Percentiles rank a stretch among this genome's conserved stretches.
Conservation (phyloP, 2,329 filamentous ascomycete species). For the Colletotrichum chlorophyti region DNA sequence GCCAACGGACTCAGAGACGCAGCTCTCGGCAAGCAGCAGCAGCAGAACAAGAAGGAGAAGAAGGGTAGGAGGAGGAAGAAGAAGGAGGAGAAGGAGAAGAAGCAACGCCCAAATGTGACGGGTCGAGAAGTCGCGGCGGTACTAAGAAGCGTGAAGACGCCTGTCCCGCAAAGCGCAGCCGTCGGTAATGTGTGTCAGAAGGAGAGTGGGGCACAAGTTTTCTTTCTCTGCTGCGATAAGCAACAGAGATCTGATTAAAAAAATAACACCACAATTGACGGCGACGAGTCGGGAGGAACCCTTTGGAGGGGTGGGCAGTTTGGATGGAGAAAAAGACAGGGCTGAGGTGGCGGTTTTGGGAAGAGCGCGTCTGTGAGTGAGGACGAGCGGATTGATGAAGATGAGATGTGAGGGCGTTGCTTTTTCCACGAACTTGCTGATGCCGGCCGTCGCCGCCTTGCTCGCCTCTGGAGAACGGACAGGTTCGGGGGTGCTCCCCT, state of each 20-base stretch:
- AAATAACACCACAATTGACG: neutral
- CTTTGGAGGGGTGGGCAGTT: conserved; percentile 3
- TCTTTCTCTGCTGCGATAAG: conserved; percentile 25
- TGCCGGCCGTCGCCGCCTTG: conserved; percentile 1
- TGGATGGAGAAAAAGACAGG: conserved; percentile 25
- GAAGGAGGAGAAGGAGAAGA: too few relatives aligned
- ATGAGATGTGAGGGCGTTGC: conserved; percentile 29
- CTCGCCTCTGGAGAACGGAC: conserved; percentile 5
- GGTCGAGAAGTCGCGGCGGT: conserved; percentile 14
- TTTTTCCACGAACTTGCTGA: conserved; percentile 22
- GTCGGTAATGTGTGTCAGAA: neutral
- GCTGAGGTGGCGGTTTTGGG: conserved; percentile 26
- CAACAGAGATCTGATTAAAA: conserved; percentile 24
- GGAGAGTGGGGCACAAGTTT: conserved; percentile 1
- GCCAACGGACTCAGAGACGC: conserved; percentile 2
- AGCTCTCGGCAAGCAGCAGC: conserved; percentile 4
- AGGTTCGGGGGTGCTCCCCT: conserved; percentile 4
- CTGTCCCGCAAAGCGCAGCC: neutral
- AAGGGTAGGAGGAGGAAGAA: too few relatives aligned
- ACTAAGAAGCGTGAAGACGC: conserved; percentile 8
- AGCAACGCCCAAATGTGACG: conserved; percentile 26
- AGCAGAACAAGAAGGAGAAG: too few relatives aligned
- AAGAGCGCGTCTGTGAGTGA: conserved; percentile 23
- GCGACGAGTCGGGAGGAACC: neutral
- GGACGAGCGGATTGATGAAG: conserved; percentile 26